Base-by-base conservation (phyloP, 176 grass and related monocot genomes). In the Carex littledalei region DNA sequence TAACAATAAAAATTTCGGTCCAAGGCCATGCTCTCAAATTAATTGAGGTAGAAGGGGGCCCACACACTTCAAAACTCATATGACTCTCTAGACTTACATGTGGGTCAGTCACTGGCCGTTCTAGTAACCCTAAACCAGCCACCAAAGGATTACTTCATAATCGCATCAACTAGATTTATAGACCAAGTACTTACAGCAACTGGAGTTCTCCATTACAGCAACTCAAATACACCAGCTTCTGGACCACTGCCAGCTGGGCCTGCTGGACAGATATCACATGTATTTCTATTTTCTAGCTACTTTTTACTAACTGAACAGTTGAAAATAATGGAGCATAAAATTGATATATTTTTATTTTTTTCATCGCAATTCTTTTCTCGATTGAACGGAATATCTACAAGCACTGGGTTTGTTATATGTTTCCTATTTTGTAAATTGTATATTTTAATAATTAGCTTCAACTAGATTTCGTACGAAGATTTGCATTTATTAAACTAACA, bases 61-160 rank as follows among this genome's bases (percentile, higher is more conserved):
- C 92, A 98, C 86, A 90, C 92, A 2, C 58, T 98, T 11, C 89
- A 98, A 88, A 94, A 91, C 79, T 62, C 43, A 3, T 98, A 98
- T 45, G 88, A 91, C 86, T 89, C 91, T 6, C 79, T 98, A 11
- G 95, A 98, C 73, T 81, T 98, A 14, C 95, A 98, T 72, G 89
- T 86, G 9, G 95, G 95, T 13, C 95, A 98, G 66, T 98, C 95
- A 1, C 31, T 94, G 50, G 90, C 95, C 1, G 80, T 93, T 49
- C 83, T 98, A 2, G 89, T 98, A 47, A 83, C 91, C 21, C 88
- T 93, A 3, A 87, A 98, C 80, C 86, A 94, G 57, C 41, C 84
- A 20, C 54, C 89, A 3, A 78, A 71, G 24, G 92, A 94, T 72
- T 94, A 94, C 90, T 90, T 84, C 59, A 72, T 97, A 13, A 85